phyloP scores from a whole-genome alignment of 768 basidiomycete species.

The Termitomyces sp. region DNA sequence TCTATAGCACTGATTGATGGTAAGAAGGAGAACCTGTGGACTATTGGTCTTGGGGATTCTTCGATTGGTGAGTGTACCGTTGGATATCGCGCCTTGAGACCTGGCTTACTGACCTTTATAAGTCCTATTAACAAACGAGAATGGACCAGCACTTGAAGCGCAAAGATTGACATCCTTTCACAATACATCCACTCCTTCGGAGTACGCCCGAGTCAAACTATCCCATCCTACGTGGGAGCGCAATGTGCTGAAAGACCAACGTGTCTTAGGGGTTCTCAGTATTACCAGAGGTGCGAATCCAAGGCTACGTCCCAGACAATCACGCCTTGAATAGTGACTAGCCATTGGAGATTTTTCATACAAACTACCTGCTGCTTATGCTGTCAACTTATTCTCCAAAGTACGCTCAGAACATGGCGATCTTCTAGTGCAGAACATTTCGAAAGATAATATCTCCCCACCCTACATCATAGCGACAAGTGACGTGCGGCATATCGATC shows the following conservation, averaged over 20 bases:
- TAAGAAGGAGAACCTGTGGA: slow-evolving; percentile 8
- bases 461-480: slow-evolving; percentile 10
- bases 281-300: slow-evolving; percentile 8
- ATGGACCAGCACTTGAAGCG: neutral
- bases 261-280: slow-evolving; percentile 8
- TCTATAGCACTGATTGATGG: slow-evolving; percentile 9
- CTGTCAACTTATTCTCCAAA: slow-evolving; percentile 5
- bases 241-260: slow-evolving; percentile 6
- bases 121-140: slow-evolving; percentile 4
- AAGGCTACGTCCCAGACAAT: too few relatives aligned
- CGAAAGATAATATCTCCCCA: slow-evolving; percentile 7
- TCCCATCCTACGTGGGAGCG: slow-evolving; percentile 9
- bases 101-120: neutral
- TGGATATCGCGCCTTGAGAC: neutral
- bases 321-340: neutral
- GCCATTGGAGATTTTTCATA: slow-evolving; percentile 13
- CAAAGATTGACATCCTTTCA: slow-evolving; percentile 4
- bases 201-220: slow-evolving; percentile 10
- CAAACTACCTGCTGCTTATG: slow-evolving; percentile 8
- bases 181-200: slow-evolving; percentile 9
- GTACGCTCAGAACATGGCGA: slow-evolving; percentile 2
- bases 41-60: slow-evolving; percentile 10
- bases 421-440: neutral
- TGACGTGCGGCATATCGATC: slow-evolving; percentile 9
- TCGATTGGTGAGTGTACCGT: slow-evolving; percentile 4